Percentiles rank a stretch among this genome's conserved stretches.
These are phyloP conservation scores for Leccinellum rugosiceps DNA, from an alignment of 768 basidiomycete species.

Conservation along the genomic window DNA sequence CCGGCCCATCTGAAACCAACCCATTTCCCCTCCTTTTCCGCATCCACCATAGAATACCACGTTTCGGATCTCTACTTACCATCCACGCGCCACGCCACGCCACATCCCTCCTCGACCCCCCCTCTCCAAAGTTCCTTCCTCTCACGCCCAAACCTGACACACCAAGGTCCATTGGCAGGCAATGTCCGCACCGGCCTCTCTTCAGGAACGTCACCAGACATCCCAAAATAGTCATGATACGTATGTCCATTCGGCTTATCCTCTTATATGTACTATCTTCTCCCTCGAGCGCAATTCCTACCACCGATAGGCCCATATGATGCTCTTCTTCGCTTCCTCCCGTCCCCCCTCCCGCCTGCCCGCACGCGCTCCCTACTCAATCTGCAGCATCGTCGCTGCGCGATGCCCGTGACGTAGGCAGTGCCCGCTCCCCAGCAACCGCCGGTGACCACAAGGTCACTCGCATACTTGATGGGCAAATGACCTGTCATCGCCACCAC, in stretches of 20 bases:
- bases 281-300: not conserved
- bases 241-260: constrained; percentile 12
- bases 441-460: not conserved
- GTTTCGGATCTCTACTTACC: constrained; percentile 16
- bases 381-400: not conserved
- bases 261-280: constrained; percentile 7
- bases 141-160: constrained; percentile 13
- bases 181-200: constrained; percentile 12
- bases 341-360: not conserved
- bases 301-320: not conserved
- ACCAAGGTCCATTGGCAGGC: constrained; percentile 1
- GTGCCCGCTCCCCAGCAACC: not conserved
- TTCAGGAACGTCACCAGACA: constrained; percentile 14
- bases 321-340: not conserved
- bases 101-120: constrained; percentile 2
- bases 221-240: constrained; percentile 20
- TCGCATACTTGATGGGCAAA: constrained; percentile 13
- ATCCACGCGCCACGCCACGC: not conserved
- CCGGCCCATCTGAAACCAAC: constrained; percentile 9
- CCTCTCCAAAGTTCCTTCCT: not conserved
- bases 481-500: constrained; percentile 20
- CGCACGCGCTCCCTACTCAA: not conserved
- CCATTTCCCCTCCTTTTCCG: constrained; percentile 12
- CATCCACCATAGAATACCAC: constrained; percentile 6
- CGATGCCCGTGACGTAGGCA: not conserved